A percentile compares a stretch with the other conserved stretches of the same genome.
Evolutionary conservation across 179 eudicot genomes (phyloP).

Genomic region (Beta macrorhiza): DNA sequence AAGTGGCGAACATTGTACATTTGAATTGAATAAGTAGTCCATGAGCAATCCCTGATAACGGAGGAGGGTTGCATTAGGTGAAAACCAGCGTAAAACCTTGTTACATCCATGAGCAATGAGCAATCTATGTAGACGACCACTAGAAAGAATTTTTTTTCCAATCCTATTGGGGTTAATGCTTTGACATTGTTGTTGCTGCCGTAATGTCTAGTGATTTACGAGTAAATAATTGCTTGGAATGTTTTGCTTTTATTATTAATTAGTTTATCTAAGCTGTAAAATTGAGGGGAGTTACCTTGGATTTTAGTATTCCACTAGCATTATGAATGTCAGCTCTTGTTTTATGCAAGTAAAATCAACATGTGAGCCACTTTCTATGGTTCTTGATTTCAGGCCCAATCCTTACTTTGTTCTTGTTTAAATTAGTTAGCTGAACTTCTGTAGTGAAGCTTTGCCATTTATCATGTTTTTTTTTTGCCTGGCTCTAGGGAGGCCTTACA

Average conservation of each 20-base stretch:
- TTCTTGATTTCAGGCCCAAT: background rate
- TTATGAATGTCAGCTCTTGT: background rate
- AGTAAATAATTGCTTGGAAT: background rate
- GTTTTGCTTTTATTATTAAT: background rate
- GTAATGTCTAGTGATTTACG: background rate
- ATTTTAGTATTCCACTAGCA: background rate
- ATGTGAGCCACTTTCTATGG: background rate
- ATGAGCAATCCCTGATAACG: no score
- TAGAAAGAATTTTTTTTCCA: no score
- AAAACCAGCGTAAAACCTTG: no score
- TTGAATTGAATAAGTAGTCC: background rate
- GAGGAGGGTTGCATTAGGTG: no score
- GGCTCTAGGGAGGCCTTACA: constrained; percentile 90
- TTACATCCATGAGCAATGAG: no score
- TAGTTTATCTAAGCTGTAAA: background rate
- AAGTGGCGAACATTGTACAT: background rate
- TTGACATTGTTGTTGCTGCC: background rate
- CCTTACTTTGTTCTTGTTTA: background rate
- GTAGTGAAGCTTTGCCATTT: constrained; percentile 13
- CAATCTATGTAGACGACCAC: no score
- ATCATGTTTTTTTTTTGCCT: constrained; percentile 20
- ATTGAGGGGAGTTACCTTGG: background rate
- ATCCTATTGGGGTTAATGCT: no score
- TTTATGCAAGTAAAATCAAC: background rate
- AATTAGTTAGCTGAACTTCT: background rate